Percentiles rank a stretch among this genome's conserved stretches.
Evolutionary conservation across 345 rosid species (phyloP).

Genomic region (Acer campestre): DNA sequence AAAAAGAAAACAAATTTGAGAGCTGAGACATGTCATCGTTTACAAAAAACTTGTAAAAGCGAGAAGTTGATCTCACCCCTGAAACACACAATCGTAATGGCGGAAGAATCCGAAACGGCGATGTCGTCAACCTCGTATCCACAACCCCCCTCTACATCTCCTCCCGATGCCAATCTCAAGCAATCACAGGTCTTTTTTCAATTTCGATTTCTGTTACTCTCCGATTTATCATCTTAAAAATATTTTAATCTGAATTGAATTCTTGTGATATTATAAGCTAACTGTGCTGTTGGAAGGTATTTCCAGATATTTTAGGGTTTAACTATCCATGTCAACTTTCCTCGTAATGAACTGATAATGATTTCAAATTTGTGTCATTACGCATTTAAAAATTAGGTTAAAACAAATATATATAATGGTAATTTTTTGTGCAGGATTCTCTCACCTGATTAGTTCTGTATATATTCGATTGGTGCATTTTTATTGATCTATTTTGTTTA

Average conservation of each 20-base stretch:
- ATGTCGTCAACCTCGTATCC: constrained; percentile 33
- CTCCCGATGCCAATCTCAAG: constrained; percentile 30
- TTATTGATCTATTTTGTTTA: background rate
- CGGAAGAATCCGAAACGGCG: constrained; percentile 42
- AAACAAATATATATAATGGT: background rate
- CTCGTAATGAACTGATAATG: background rate
- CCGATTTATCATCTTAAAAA: background rate
- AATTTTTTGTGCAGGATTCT: too few species aligned
- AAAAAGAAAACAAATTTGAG: background rate
- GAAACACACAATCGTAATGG: constrained; percentile 30
- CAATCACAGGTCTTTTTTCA: constrained; percentile 44
- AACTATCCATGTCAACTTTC: background rate
- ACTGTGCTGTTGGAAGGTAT: too few species aligned
- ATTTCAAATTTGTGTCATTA: background rate
- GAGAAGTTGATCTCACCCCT: constrained; percentile 7
- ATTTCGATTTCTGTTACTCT: background rate
- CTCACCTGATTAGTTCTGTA: too few species aligned
- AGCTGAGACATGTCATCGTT: background rate
- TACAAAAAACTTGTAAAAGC: background rate
- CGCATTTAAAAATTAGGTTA: background rate
- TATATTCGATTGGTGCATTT: too few species aligned
- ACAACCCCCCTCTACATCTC: constrained; percentile 26
- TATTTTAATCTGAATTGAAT: background rate
- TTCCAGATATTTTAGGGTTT: background rate
- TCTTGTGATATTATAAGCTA: background rate